These are phyloP conservation scores for Malania oleifera DNA, from an alignment of 164 flowering plant genomes.

Conservation along the genomic window DNA sequence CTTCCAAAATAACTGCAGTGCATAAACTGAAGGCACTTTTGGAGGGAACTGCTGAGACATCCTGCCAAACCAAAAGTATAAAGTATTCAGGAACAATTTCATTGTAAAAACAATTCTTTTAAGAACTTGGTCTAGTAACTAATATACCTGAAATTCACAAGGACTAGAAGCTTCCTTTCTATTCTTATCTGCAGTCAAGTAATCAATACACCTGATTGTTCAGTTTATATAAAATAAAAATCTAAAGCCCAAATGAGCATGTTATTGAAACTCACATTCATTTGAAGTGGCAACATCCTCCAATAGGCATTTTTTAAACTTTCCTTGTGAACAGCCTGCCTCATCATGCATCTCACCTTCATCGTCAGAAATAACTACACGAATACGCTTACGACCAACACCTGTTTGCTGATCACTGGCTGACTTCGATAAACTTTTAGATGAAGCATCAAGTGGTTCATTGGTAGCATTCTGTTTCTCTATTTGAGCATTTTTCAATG, in stretches of 20 bases:
- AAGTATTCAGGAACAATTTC: conserved; percentile 2
- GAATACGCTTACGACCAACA: conserved; percentile 66
- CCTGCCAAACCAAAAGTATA: conserved; percentile 34
- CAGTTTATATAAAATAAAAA: conserved; percentile 2
- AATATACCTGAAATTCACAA: conserved; percentile 37
- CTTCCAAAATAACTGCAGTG: conserved; percentile 46
- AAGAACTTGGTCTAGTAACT: background rate
- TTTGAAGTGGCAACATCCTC: conserved; percentile 52
- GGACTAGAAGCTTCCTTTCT: conserved; percentile 16
- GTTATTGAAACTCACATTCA: conserved; percentile 40
- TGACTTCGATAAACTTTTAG: conserved; percentile 30
- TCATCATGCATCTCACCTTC: conserved; percentile 50
- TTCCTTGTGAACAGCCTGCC: conserved; percentile 21
- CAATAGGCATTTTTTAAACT: conserved; percentile 12
- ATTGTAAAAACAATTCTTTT: background rate
- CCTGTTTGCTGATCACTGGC: conserved; percentile 36
- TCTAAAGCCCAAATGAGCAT: conserved; percentile 9
- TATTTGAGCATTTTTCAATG: conserved; percentile 16
- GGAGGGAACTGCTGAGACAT: conserved; percentile 25
- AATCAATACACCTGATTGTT: conserved; percentile 9
- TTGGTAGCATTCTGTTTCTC: conserved; percentile 13
- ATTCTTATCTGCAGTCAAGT: conserved; percentile 33
- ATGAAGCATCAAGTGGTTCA: conserved; percentile 22
- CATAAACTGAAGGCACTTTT: conserved; percentile 29
- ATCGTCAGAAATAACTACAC: conserved; percentile 85